Conservation (phyloP, 2,329 filamentous ascomycete genomes). For the Penicillium janthinellum region DNA sequence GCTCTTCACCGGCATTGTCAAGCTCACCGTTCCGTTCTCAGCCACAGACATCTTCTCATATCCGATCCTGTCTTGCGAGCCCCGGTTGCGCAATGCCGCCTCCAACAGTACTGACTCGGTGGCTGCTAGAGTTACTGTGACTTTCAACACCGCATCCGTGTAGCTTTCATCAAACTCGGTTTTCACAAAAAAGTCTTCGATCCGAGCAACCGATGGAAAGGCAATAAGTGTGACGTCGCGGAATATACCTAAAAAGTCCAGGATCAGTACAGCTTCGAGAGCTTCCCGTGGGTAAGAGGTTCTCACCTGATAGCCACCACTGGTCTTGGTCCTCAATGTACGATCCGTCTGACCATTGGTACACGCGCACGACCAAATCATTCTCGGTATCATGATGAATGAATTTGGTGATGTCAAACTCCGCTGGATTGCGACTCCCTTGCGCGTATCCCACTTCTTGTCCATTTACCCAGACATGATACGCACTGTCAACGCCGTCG, state of each 20-base stretch:
- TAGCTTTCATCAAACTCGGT: not conserved
- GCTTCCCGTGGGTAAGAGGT: not conserved
- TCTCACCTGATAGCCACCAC: constrained; percentile 65
- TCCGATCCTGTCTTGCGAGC: not conserved
- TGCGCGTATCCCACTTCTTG: constrained; percentile 67
- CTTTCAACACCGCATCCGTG: not conserved
- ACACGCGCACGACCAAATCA: constrained; percentile 63
- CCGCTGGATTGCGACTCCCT: constrained; percentile 31
- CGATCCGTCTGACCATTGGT: constrained; percentile 68
- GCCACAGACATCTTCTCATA: not conserved
- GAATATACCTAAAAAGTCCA: not conserved
- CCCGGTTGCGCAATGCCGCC: not conserved
- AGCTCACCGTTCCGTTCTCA: constrained; percentile 28
- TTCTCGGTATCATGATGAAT: constrained; percentile 49
- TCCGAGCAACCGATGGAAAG: not conserved
- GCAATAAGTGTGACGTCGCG: not conserved
- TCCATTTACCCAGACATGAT: constrained; percentile 71
- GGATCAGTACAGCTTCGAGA: not conserved
- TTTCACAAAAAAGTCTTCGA: not conserved
- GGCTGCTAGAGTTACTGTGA: not conserved
- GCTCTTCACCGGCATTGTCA: constrained; percentile 43
- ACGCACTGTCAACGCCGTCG: constrained; percentile 71
- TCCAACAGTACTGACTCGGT: not conserved
- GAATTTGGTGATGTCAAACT: not conserved
- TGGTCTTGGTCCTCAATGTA: constrained; percentile 72